phyloP scores from a whole-genome alignment of 1,284 basidiomycete genomes.

The Grifola frondosa region DNA sequence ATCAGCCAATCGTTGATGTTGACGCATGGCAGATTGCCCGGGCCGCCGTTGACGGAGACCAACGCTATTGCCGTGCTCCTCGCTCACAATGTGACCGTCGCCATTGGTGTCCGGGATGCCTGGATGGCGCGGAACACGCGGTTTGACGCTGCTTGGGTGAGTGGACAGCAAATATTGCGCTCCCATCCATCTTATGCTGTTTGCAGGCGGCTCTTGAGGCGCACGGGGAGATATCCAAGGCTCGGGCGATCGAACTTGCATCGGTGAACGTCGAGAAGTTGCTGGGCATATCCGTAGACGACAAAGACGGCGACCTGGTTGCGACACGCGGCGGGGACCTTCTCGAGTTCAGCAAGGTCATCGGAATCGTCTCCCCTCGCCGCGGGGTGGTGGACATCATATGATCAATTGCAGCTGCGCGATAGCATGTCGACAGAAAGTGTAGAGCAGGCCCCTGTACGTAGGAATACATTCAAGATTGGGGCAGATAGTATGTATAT shows the following conservation, averaged over 20 bases:
- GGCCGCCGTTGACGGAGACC: slow-evolving; percentile 63
- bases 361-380: slow-evolving; percentile 42
- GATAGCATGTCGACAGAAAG: neutral
- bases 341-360: slow-evolving; percentile 52
- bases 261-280: slow-evolving; percentile 65
- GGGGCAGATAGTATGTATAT: no score
- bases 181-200: neutral
- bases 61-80: slow-evolving; percentile 55
- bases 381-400: slow-evolving; percentile 26
- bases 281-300: slow-evolving; percentile 48
- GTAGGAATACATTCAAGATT: no score
- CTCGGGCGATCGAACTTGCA: slow-evolving; percentile 57
- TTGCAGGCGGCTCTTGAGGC: slow-evolving; percentile 20
- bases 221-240: slow-evolving; percentile 44
- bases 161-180: neutral
- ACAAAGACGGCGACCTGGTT: slow-evolving; percentile 45
- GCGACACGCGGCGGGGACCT: slow-evolving; percentile 55
- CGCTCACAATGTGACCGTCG: slow-evolving; percentile 66
- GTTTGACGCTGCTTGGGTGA: slow-evolving; percentile 71
- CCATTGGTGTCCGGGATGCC: slow-evolving; percentile 56
- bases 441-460: neutral
- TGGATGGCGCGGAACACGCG: slow-evolving; percentile 69
- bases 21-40: slow-evolving; percentile 49
- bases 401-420: neutral
- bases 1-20: slow-evolving; percentile 8